phyloP scores from a whole-genome alignment of 371 early-diverging fungal genomes.

The Dipsacomyces acuminosporus region DNA sequence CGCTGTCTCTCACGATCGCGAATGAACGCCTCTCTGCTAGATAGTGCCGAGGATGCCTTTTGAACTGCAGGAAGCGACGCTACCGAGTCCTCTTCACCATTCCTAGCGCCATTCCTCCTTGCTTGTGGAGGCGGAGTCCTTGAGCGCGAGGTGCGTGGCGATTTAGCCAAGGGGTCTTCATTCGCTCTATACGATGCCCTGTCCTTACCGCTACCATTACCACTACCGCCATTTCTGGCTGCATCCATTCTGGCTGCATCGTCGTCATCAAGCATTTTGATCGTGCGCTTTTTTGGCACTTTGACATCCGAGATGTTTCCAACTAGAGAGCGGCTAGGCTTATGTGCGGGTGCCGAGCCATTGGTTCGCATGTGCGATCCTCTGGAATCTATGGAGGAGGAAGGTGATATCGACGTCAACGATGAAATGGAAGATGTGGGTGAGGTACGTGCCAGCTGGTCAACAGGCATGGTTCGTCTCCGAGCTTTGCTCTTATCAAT shows the following conservation, averaged over 20 bases:
- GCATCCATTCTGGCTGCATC: no score
- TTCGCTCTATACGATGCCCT: no score
- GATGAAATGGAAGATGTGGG: no score
- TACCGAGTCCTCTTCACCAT: not conserved
- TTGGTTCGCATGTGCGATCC: no score
- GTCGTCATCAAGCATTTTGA: not conserved
- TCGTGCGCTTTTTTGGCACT: conserved; percentile 31
- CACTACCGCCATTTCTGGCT: no score
- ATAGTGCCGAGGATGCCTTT: not conserved
- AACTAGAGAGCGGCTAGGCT: conserved; percentile 3
- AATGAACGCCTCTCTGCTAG: conserved; percentile 25
- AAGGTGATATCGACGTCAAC: not conserved
- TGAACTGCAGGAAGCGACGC: not conserved
- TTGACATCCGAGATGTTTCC: conserved; percentile 12
- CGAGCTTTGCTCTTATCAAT: not conserved
- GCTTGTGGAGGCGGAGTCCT: not conserved
- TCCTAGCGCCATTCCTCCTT: not conserved
- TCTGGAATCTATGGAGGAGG: not conserved
- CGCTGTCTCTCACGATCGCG: conserved; percentile 40
- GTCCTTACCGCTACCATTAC: no score
- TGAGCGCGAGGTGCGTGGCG: no score
- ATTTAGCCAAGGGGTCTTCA: no score
- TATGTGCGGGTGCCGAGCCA: not conserved
- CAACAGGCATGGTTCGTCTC: not conserved
- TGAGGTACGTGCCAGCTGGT: no score